phyloP scores from a whole-genome alignment of 768 basidiomycete genomes.

The Lanmaoa pseudosensibilis region DNA sequence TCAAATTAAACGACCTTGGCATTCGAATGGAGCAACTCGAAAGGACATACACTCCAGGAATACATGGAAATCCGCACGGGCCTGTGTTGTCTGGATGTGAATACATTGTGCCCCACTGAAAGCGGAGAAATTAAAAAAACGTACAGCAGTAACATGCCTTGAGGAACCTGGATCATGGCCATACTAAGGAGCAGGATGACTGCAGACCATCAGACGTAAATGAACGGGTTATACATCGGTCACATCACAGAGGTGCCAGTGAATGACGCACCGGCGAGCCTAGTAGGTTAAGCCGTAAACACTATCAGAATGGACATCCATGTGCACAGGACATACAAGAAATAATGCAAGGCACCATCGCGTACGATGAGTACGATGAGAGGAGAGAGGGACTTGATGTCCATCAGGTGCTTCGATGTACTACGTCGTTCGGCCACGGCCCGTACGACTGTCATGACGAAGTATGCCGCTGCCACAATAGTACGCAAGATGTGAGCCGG shows the following conservation, averaged over 20 bases:
- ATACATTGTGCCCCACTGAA: not conserved
- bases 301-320: not conserved
- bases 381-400: not conserved
- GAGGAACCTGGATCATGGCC: not conserved
- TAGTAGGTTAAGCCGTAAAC: not conserved
- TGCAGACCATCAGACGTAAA: not conserved
- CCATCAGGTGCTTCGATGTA: not conserved
- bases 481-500: not conserved
- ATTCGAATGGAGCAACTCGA: not conserved
- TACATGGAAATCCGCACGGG: not conserved
- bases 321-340: not conserved
- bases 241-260: not conserved
- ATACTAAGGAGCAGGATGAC: not conserved
- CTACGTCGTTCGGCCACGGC: no score
- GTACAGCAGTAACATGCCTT: not conserved
- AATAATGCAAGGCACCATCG: not conserved
- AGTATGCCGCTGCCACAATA: not conserved
- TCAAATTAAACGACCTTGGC: not conserved
- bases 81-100: not conserved
- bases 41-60: not conserved
- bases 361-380: not conserved
- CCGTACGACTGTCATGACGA: not conserved
- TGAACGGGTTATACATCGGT: not conserved
- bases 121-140: not conserved
- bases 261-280: not conserved